Base-by-base conservation (phyloP, 345 rosid genomes). In the Rhodamnia rubescens region DNA sequence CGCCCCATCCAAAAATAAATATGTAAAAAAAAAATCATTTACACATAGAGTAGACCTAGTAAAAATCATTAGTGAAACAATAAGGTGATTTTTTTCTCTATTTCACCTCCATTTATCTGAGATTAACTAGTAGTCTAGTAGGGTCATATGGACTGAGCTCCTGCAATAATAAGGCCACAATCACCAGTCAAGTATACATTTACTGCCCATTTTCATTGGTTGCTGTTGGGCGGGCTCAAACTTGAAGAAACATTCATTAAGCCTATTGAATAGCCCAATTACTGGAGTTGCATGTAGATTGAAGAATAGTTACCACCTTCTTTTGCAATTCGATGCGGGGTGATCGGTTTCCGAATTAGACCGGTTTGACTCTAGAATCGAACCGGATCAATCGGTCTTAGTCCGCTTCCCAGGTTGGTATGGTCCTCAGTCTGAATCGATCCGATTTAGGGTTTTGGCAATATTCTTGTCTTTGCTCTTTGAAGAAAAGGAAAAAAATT, bases 1-100 rank as follows among this genome's bases (percentile, higher is more conserved):
- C 44, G 4, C 18, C 12, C 12, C 12, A 2, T 20, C 22, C 2
- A 0, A 29, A 2, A 0, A 29, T 7, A 64, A 64, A 3, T 15
- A 4, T 15, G 42, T 5, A 40, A 40, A 40, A 18, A 64, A 64
- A 29, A 61, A 64, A 7, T 7, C 1, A 1, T 64, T 64, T 29
- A 29, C 42, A 7, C 22, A 3, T 0, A 64, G 1, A 15, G 3
- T 29, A 29, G 22, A 64, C 11, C 21, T 29, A 64, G 21, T 11
- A 24, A 64, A 61, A 61, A 29, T 29, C 22, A 2, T 15, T 61
- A 15, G n/a, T n/a, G n/a, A 61, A 14, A 61, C 27, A 7, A 27
- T n/a, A n/a, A 6, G 40, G 74, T 14, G 74, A 61, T 61, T 61
- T 0, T 27, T 27, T n/a, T 27, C 42, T 40, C 42, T 40, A 40